phyloP scores from a whole-genome alignment of 2,329 filamentous ascomycete genomes.

The Zymoseptoria crescenta region DNA sequence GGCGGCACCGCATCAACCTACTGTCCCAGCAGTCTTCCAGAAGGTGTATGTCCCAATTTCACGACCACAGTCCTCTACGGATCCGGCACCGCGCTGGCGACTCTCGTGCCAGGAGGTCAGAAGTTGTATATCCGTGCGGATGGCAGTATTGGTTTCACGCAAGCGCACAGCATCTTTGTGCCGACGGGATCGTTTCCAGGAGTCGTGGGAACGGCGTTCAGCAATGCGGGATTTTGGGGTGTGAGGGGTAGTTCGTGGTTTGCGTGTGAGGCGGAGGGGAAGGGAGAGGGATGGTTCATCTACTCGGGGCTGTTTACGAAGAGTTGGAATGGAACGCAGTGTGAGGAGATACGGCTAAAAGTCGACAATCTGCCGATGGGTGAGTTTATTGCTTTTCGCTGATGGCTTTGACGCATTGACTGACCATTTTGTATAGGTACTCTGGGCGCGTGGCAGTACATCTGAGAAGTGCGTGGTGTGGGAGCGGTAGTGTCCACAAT shows the following conservation, averaged over 20 bases:
- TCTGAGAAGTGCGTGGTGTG: not conserved
- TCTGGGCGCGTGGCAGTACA: not conserved
- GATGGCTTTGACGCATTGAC: not conserved
- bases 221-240: constrained; percentile 13
- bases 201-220: constrained; percentile 8
- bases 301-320: not conserved
- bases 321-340: not conserved
- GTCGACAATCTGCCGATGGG: not conserved
- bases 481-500: not conserved
- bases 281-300: not conserved
- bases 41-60: not conserved
- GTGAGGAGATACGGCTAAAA: not conserved
- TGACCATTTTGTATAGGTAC: not conserved
- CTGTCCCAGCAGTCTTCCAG: not conserved
- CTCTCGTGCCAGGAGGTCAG: constrained; percentile 19
- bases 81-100: constrained; percentile 4
- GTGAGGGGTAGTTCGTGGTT: constrained; percentile 10
- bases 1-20: not conserved
- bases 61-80: constrained; percentile 1
- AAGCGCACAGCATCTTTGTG: constrained; percentile 5
- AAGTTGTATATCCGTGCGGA: constrained; percentile 13
- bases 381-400: not conserved
- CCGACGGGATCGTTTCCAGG: constrained; percentile 1
- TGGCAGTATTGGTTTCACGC: constrained; percentile 17
- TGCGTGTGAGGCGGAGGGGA: constrained; percentile 9